A percentile compares a stretch with the other conserved stretches of the same genome.
Conservation (phyloP, 257 asterid genomes). For the Nicotiana undulata region DNA sequence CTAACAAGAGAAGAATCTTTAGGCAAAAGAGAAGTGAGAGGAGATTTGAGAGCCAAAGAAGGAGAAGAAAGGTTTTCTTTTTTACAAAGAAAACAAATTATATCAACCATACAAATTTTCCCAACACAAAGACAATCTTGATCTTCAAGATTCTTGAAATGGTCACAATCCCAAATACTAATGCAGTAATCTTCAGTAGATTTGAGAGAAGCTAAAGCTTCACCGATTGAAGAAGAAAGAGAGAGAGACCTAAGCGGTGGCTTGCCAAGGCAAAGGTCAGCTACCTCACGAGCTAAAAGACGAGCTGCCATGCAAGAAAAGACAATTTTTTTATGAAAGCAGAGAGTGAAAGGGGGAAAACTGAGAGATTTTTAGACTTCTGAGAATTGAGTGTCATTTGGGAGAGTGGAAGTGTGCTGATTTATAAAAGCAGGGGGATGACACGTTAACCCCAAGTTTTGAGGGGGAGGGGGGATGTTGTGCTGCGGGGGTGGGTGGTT, state of each 20-base stretch:
- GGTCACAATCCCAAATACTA: constrained; percentile 82
- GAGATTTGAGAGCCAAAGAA: constrained; percentile 44
- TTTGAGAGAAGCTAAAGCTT: constrained; percentile 59
- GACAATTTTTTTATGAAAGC: not conserved
- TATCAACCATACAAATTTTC: constrained; percentile 74
- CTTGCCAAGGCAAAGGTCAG: constrained; percentile 91
- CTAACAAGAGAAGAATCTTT: constrained; percentile 31
- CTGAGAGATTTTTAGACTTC: not conserved
- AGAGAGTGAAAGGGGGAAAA: not conserved
- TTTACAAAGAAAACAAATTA: constrained; percentile 55
- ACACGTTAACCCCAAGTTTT: not conserved
- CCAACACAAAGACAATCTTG: constrained; percentile 54
- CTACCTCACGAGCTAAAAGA: constrained; percentile 52
- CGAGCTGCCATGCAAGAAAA: constrained; percentile 63
- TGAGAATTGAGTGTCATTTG: not conserved
- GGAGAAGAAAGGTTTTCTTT: constrained; percentile 53
- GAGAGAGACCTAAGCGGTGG: constrained; percentile 71
- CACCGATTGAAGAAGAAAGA: constrained; percentile 48
- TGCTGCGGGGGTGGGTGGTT: not conserved
- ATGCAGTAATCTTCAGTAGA: constrained; percentile 34
- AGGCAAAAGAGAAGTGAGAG: constrained; percentile 52
- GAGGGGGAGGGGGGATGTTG: not conserved
- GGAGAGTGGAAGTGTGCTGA: not conserved
- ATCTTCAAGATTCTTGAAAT: constrained; percentile 1
- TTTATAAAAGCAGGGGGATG: constrained; percentile 3